phyloP scores from a whole-genome alignment of 2,329 filamentous ascomycete genomes.

The Hymenotorrendiella dingleyae region DNA sequence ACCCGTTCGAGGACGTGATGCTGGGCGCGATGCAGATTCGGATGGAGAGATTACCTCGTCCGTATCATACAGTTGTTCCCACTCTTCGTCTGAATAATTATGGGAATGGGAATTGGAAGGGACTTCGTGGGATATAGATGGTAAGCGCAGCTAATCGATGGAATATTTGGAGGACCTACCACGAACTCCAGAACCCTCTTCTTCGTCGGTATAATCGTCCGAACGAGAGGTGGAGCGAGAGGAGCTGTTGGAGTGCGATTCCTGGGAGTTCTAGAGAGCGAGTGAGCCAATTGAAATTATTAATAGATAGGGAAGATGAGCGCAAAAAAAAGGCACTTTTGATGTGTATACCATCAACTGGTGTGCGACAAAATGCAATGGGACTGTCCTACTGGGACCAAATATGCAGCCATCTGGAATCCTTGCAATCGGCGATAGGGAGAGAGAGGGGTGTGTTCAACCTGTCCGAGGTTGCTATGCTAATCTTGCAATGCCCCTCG shows the following conservation, averaged over 20 bases:
- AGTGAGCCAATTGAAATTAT: background rate
- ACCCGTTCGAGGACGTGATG: conserved; percentile 35
- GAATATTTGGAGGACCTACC: conserved; percentile 13
- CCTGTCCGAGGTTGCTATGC: too few species aligned
- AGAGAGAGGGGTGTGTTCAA: too few species aligned
- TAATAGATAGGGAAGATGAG: background rate
- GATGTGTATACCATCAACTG: too few species aligned
- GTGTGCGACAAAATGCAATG: too few species aligned
- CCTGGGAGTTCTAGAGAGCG: conserved; percentile 10
- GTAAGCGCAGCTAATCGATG: too few species aligned
- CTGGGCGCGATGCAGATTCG: conserved; percentile 49
- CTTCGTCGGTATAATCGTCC: conserved; percentile 26
- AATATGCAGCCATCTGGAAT: too few species aligned
- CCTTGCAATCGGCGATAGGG: too few species aligned
- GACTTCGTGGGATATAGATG: too few species aligned
- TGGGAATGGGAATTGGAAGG: conserved; percentile 20
- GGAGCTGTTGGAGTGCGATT: conserved; percentile 20
- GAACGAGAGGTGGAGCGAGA: conserved; percentile 25
- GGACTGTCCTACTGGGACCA: too few species aligned
- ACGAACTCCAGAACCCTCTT: conserved; percentile 27
- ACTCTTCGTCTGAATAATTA: conserved; percentile 17
- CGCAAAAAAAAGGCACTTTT: too few species aligned
- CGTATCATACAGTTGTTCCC: conserved; percentile 35
- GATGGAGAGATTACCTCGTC: conserved; percentile 47
- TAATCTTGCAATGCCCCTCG: too few species aligned